Conservation (phyloP, 768 basidiomycete species). For the Suillus placidus region DNA sequence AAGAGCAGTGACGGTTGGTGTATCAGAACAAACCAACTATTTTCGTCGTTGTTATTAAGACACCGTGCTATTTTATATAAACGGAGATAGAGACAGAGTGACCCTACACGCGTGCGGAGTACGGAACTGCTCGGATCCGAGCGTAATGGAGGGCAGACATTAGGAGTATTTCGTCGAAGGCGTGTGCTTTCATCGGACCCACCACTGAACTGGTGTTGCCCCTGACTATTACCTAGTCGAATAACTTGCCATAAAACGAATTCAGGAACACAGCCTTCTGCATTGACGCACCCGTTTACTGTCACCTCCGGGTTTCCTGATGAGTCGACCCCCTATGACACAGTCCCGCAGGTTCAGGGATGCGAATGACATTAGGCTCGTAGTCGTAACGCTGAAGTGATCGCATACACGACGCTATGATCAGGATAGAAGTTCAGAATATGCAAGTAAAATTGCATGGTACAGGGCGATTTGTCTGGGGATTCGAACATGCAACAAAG, state of each 20-base stretch:
- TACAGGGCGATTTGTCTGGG: not conserved
- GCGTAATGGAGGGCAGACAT: not conserved
- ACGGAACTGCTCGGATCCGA: not conserved
- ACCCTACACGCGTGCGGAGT: not conserved
- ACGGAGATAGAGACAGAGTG: not conserved
- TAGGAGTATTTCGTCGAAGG: not conserved
- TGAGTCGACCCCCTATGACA: not conserved
- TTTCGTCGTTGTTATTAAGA: not conserved
- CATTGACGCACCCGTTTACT: not conserved
- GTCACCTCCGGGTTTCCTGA: not conserved
- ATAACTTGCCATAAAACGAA: not conserved
- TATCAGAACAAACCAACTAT: not conserved
- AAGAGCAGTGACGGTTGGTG: not conserved
- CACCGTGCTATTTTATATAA: not conserved
- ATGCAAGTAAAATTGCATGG: not conserved
- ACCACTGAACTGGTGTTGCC: not conserved
- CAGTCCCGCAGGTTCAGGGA: not conserved
- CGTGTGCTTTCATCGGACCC: not conserved
- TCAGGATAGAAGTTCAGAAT: not conserved
- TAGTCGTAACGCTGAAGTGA: not conserved
- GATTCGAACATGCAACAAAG: not conserved
- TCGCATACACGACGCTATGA: not conserved
- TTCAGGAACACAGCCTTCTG: not conserved
- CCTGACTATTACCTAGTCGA: not conserved
- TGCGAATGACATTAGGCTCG: not conserved